These are phyloP conservation scores for Coffea humblotiana DNA, from an alignment of 305 asterid species.

Conservation along the genomic window DNA sequence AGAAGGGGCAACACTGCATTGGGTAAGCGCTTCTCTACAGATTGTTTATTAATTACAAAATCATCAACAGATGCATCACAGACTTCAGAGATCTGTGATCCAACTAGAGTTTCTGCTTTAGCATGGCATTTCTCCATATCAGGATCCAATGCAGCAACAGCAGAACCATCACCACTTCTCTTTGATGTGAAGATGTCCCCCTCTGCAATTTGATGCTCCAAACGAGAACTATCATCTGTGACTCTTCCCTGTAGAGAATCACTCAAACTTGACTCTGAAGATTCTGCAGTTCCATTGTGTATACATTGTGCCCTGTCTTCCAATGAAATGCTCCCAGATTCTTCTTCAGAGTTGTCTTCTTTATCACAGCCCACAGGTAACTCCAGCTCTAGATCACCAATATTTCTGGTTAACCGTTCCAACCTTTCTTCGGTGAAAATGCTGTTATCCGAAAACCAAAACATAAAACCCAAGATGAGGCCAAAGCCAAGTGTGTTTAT, in stretches of 20 bases:
- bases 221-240: conserved; percentile 34
- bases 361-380: conserved; percentile 42
- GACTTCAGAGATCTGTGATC: conserved; percentile 29
- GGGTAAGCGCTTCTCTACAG: conserved; percentile 50
- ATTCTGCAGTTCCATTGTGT: conserved; percentile 47
- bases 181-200: conserved; percentile 31
- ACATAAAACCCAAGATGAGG: conserved; percentile 7
- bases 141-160: conserved; percentile 29
- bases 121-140: conserved; percentile 43
- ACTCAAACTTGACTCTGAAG: conserved; percentile 42
- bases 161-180: conserved; percentile 35
- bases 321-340: conserved; percentile 35
- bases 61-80: conserved; percentile 39
- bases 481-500: not conserved
- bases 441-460: conserved; percentile 44
- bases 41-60: conserved; percentile 37
- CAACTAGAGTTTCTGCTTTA: conserved; percentile 35
- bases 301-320: conserved; percentile 40
- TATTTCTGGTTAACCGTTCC: conserved; percentile 76
- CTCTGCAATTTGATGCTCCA: conserved; percentile 43
- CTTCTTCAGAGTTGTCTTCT: conserved; percentile 52
- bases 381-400: conserved; percentile 63
- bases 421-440: conserved; percentile 91
- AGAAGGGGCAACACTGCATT: conserved; percentile 58
- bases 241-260: conserved; percentile 43